Evolutionary conservation across 2,329 filamentous ascomycete genomes (phyloP).

Genomic region (Drechslera avenae): DNA sequence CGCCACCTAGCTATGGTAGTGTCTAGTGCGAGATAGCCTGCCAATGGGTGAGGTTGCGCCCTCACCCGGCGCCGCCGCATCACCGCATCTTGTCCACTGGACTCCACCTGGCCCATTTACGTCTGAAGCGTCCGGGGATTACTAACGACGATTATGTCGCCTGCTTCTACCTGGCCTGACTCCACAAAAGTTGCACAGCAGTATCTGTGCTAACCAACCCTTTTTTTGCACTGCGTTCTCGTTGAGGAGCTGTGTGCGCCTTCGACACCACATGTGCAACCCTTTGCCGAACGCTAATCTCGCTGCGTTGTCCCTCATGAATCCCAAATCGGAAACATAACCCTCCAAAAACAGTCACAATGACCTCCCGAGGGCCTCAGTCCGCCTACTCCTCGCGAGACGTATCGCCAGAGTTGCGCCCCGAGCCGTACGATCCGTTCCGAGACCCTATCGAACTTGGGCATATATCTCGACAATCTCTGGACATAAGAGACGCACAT

Average conservation of each 20-base stretch:
- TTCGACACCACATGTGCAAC: slow-evolving; percentile 4
- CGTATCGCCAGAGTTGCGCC: slow-evolving; percentile 30
- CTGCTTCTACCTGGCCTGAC: background rate
- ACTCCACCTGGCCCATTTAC: background rate
- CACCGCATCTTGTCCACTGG: background rate
- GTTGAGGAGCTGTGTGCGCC: slow-evolving; percentile 3
- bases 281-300: slow-evolving; percentile 4
- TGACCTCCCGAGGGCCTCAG: slow-evolving; percentile 29
- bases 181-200: too few relatives aligned
- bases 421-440: slow-evolving; percentile 36
- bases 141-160: background rate
- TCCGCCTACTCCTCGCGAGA: slow-evolving; percentile 31
- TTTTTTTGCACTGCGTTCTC: background rate
- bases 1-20: slow-evolving; percentile 3
- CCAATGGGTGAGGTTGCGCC: background rate
- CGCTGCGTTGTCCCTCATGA: background rate
- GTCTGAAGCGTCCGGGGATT: background rate
- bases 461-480: slow-evolving; percentile 18
- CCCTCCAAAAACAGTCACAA: slow-evolving; percentile 13
- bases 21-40: slow-evolving; percentile 2
- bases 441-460: slow-evolving; percentile 41
- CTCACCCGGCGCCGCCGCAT: background rate
- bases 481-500: slow-evolving; percentile 13
- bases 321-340: background rate
- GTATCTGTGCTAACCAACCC: background rate